Conservation (phyloP, 2,329 filamentous ascomycete genomes). For the Talaromyces piceae region DNA sequence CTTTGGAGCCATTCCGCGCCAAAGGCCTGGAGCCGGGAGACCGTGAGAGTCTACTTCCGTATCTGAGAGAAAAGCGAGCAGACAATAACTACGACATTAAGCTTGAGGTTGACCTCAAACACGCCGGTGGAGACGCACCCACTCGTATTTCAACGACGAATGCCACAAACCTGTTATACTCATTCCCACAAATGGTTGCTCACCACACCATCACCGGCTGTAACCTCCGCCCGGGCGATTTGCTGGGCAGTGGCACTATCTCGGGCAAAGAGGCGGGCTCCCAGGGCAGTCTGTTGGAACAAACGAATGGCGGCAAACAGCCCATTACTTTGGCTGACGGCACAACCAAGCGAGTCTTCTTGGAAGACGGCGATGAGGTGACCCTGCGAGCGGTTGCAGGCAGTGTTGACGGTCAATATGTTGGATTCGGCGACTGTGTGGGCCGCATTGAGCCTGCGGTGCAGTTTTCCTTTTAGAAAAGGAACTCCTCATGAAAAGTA, state of each 20-base stretch:
- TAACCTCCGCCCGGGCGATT: constrained; percentile 63
- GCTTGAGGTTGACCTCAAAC: constrained; percentile 54
- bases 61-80: constrained; percentile 54
- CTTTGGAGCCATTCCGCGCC: constrained; percentile 60
- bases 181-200: constrained; percentile 74
- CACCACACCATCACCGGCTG: constrained; percentile 74
- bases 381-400: constrained; percentile 60
- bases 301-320: constrained; percentile 61
- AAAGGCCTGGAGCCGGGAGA: constrained; percentile 47
- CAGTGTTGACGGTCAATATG: constrained; percentile 52
- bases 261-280: constrained; percentile 53
- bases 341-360: constrained; percentile 57
- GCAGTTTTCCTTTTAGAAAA: constrained; percentile 10
- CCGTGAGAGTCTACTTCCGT: constrained; percentile 50
- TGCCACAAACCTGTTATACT: constrained; percentile 66
- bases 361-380: constrained; percentile 67
- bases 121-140: constrained; percentile 28
- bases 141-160: constrained; percentile 56
- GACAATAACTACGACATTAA: constrained; percentile 60
- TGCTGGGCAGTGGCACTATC: constrained; percentile 74
- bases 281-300: constrained; percentile 64
- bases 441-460: constrained; percentile 52
- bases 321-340: constrained; percentile 55
- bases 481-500: too few relatives aligned
- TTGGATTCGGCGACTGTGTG: constrained; percentile 69